These are phyloP conservation scores for Taiozyma sp. DNA, from an alignment of 1,139 yeast species.

Conservation along the genomic window DNA sequence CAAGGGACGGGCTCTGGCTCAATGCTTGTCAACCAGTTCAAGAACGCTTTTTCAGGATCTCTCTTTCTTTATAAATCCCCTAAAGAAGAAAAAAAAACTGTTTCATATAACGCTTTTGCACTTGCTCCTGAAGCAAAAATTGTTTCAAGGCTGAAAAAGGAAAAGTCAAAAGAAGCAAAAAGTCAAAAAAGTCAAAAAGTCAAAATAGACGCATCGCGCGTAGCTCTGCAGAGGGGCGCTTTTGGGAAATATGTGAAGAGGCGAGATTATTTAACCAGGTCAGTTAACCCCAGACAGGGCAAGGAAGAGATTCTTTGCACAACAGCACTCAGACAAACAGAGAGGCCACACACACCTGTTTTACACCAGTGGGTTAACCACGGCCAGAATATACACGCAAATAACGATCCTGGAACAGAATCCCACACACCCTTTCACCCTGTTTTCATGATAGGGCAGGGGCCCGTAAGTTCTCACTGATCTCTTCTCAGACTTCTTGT, in stretches of 20 bases:
- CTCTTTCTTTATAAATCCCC: not conserved
- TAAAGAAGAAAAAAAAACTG: not conserved
- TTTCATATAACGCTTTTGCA: not conserved
- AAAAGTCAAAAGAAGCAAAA: not conserved
- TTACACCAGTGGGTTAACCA: no score
- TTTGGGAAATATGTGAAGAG: not conserved
- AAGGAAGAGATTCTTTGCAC: no score
- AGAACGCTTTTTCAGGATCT: not conserved
- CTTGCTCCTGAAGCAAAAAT: not conserved
- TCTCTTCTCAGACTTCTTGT: not conserved
- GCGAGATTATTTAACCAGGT: no score
- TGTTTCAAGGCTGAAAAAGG: not conserved
- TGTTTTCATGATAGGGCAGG: no score
- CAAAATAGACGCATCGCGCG: not conserved
- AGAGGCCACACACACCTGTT: no score
- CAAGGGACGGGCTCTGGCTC: not conserved
- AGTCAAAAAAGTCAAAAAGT: not conserved
- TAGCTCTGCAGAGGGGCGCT: not conserved
- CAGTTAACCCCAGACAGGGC: no score
- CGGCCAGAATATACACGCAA: no score
- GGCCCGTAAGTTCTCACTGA: not conserved
- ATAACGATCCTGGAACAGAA: no score
- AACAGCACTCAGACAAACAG: no score
- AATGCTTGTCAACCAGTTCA: not conserved
- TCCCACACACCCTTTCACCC: no score